A percentile compares a stretch with the other conserved stretches of the same genome.
Evolutionary conservation across 1,284 basidiomycete species (phyloP).

Genomic region (Trametes polyzona): DNA sequence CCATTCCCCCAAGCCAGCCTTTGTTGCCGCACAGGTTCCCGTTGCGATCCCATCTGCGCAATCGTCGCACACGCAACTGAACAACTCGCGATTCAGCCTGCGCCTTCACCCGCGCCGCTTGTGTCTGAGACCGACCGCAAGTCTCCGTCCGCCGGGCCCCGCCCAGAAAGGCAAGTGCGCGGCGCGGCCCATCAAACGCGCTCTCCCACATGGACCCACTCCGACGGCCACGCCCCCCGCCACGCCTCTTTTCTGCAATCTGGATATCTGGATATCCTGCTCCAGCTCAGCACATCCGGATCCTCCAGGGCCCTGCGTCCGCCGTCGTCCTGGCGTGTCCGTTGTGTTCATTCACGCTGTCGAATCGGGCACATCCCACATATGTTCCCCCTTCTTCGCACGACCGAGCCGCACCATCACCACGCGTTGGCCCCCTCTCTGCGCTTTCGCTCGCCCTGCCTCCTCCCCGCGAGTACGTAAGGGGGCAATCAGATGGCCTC

Average conservation of each 20-base stretch:
- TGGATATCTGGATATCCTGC: neutral
- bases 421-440: slow-evolving; percentile 19
- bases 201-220: slow-evolving; percentile 20
- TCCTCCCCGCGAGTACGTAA: slow-evolving; percentile 21
- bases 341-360: neutral
- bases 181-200: no score
- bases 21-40: neutral
- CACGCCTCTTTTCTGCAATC: neutral
- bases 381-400: slow-evolving; percentile 16
- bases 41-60: neutral
- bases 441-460: slow-evolving; percentile 4
- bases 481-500: slow-evolving; percentile 17
- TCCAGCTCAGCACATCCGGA: no score
- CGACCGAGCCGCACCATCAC: slow-evolving; percentile 23
- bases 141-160: neutral
- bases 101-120: neutral
- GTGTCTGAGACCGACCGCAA: slow-evolving; percentile 11
- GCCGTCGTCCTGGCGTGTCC: neutral
- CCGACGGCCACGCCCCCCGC: neutral
- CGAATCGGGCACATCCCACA: slow-evolving; percentile 7
- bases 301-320: neutral
- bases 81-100: neutral
- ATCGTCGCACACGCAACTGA: neutral
- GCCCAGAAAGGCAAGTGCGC: slow-evolving; percentile 6
- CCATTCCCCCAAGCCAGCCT: neutral